Base-by-base conservation (phyloP, 2,329 filamentous ascomycete species). In the Clarireedia paspali region DNA sequence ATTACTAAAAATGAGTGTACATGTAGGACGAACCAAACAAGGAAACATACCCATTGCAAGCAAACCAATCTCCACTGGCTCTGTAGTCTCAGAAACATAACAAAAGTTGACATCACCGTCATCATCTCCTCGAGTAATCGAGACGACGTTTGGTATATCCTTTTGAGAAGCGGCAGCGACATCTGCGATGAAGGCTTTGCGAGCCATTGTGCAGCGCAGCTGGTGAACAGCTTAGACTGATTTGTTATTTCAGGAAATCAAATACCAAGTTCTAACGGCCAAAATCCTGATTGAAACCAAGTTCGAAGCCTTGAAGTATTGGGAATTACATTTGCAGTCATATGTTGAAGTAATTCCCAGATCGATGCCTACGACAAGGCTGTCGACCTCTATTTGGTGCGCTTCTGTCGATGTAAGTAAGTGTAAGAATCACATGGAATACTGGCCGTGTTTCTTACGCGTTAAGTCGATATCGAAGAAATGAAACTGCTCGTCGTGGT, bases 101-200 rank as follows among this genome's bases (percentile, higher is more conserved):
- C 70, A 74, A 67, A 92, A 87, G 14, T 77, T 77, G 56, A 95
- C 75, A 56, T 88, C 82, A 50, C 87, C 88, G 68, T 92, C 87
- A 34, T 87, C 85, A 5, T 84, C 82, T 15, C 87, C 87, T 38
- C 74, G 73, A 36, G 72, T 71, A 24, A 95, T 72, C 36, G 75
- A 67, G 48, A 71, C 71, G 48, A 94, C 74, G 49, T 77, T 71
- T 1, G 72, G 60, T 47, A 82, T 63, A 72, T 2, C 64, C 64
- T 20, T 70, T 65, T 42, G 67, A 64, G 14, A 65, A 58, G 73
- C 65, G 76, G 72, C 60, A 27, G 65, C 63, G 34, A 78, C 58
- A 67, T 91, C 86, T 50, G 75, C 72, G 48, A 83, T 75, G 68
- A 88, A 91, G 38, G 80, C 77, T 64, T 78, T 80, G 57, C 84